phyloP scores from a whole-genome alignment of 2,329 filamentous ascomycete genomes.

The Colletotrichum viniferum region DNA sequence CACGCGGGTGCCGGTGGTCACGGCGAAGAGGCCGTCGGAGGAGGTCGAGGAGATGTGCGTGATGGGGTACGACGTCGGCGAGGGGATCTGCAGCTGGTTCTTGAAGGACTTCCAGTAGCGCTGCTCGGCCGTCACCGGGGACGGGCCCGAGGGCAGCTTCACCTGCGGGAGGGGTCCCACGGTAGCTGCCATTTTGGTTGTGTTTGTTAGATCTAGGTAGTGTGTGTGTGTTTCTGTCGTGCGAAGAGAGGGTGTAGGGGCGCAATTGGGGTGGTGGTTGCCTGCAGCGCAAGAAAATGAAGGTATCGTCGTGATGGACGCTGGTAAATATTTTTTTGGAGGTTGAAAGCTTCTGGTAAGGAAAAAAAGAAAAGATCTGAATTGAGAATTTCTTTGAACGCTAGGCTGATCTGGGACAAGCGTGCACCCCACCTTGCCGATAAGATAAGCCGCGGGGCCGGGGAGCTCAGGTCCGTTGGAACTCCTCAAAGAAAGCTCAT shows the following conservation, averaged over 20 bases:
- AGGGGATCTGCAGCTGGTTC: conserved; percentile 87
- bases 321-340: conserved; percentile 14
- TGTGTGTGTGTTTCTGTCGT: accelerated
- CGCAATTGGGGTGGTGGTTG: neutral
- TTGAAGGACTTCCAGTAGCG: conserved; percentile 96
- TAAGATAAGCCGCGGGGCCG: conserved; percentile 22
- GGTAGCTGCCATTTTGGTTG: conserved; percentile 77
- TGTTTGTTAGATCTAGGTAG: neutral
- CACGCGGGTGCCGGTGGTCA: conserved; percentile 91
- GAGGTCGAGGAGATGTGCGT: conserved; percentile 80
- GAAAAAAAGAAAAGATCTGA: conserved; percentile 15
- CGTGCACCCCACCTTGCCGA: neutral
- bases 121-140: conserved; percentile 87
- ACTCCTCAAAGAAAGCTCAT: neutral
- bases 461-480: neutral
- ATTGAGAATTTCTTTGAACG: conserved; percentile 20
- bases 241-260: neutral
- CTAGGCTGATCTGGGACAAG: neutral
- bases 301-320: conserved; percentile 13
- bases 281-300: neutral
- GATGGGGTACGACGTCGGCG: conserved; percentile 86
- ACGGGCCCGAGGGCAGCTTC: conserved; percentile 83
- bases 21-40: conserved; percentile 79
- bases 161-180: conserved; percentile 80
- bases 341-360: neutral